Conservation (phyloP, 1,284 basidiomycete genomes). For the Pseudomicrostroma phylloplanum region DNA sequence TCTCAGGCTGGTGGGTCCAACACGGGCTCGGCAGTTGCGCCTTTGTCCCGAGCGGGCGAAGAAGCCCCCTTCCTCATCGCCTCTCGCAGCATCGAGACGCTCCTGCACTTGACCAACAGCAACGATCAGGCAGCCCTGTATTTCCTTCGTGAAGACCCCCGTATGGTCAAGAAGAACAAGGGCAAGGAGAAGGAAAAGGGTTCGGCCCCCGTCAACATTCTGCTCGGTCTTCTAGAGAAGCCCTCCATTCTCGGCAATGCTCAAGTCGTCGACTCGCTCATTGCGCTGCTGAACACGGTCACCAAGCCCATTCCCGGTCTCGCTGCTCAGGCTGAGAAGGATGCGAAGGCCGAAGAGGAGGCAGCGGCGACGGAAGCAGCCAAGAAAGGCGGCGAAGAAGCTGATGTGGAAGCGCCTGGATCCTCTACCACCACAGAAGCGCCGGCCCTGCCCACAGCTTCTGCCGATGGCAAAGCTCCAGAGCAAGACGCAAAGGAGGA, state of each 20-base stretch:
- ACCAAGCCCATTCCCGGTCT: slow-evolving; percentile 37
- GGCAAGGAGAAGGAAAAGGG: slow-evolving; percentile 34
- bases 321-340: slow-evolving; percentile 12
- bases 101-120: slow-evolving; percentile 34
- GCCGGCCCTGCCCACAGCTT: background rate
- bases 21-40: slow-evolving; percentile 17
- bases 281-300: slow-evolving; percentile 41
- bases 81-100: slow-evolving; percentile 42
- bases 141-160: slow-evolving; percentile 44
- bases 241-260: slow-evolving; percentile 39
- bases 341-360: slow-evolving; percentile 11
- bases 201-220: slow-evolving; percentile 36
- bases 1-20: slow-evolving; percentile 21
- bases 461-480: background rate
- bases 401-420: background rate
- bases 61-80: slow-evolving; percentile 49
- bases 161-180: slow-evolving; percentile 28
- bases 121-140: slow-evolving; percentile 42
- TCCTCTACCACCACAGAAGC: slow-evolving; percentile 4
- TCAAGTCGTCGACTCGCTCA: slow-evolving; percentile 43
- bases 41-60: slow-evolving; percentile 45
- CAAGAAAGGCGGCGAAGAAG: slow-evolving; percentile 9
- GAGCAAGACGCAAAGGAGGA: slow-evolving; percentile 8
- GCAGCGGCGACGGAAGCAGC: slow-evolving; percentile 6
- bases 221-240: slow-evolving; percentile 41